Base-by-base conservation (phyloP, 169 alveolate species). In the Toxoplasma gondii region DNA sequence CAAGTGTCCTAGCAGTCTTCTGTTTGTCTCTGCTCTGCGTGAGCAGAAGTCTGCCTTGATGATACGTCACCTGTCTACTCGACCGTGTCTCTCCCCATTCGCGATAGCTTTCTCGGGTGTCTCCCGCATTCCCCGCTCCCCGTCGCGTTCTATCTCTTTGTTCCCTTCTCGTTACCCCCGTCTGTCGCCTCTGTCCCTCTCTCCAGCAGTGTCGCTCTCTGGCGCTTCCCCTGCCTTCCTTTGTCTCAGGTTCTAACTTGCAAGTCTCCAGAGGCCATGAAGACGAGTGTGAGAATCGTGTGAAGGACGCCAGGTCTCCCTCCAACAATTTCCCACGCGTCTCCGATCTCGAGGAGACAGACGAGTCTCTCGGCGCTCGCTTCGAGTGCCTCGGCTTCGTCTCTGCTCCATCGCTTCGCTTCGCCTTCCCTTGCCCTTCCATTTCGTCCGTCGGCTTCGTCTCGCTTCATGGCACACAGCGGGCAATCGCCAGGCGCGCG, bases 321-420 rank as follows among this genome's bases (percentile, higher is more conserved):
- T 10, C 90, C 90, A 0, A 82, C 36, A 17, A 43, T 49, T 16
- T 82, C 67, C 90, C 90, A 82, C 58, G 90, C 90, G 69, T 82
- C 90, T 5, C 90, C 90, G 36, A 82, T 12, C 29, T 38, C 41
- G 24, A 82, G 90, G 39, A 92, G 94, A 58, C 81, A 29, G 53
- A 54, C 88, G 53, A 92, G 94, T 41, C 92, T 81, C 34, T 92
- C 87, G 27, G 67, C 58, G 19, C 69, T 10, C 31, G 38, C 41
- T 7, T 43, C 38, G 69, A 82, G 0, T 10, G 90, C 64, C 90
- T 78, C 86, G 45, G 12, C 19, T n/a, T 78, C 86, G 19, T 70
- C 83, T 70, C 39, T 4, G 10, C 49, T 41, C 88, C 88, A 36
- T 17, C 5, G 88, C 16, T 81, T 16, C 54, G 54, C 88, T 4